Conservation (phyloP, 1,284 basidiomycete genomes). For the Apiotrichum veenhuisii region DNA sequence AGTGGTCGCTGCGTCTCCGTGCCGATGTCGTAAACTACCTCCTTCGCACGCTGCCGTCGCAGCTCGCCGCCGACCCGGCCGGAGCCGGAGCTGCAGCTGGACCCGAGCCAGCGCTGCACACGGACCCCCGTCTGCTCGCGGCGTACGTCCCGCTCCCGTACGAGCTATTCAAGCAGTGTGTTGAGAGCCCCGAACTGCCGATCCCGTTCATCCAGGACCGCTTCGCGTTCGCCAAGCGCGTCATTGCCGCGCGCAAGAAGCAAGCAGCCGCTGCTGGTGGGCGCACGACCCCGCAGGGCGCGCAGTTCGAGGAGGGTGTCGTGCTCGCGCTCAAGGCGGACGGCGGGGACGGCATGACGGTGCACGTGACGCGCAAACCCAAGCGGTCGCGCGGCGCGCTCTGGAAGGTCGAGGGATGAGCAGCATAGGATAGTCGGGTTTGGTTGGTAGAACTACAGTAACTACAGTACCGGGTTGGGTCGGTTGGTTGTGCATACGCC, state of each 20-base stretch:
- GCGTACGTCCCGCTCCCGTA: conserved; percentile 49
- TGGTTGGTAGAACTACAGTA: background rate
- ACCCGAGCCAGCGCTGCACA: conserved; percentile 3
- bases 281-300: conserved; percentile 55
- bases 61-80: conserved; percentile 51
- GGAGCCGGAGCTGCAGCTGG: background rate
- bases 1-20: conserved; percentile 33
- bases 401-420: conserved; percentile 77
- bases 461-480: background rate
- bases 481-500: background rate
- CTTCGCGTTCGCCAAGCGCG: conserved; percentile 84
- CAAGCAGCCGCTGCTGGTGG: conserved; percentile 60
- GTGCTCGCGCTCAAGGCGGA: conserved; percentile 75
- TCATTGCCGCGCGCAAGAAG: conserved; percentile 70
- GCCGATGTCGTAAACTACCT: conserved; percentile 55
- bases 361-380: conserved; percentile 79
- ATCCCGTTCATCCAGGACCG: conserved; percentile 66
- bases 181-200: conserved; percentile 39
- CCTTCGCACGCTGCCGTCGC: conserved; percentile 63
- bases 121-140: conserved; percentile 29
- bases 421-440: too few relatives aligned
- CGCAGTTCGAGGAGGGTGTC: conserved; percentile 61
- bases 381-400: conserved; percentile 63
- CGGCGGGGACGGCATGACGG: conserved; percentile 60
- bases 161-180: conserved; percentile 43